Evolutionary conservation across 1,139 yeast genomes (phyloP).

Genomic region (Kodamaea ohmeri): DNA sequence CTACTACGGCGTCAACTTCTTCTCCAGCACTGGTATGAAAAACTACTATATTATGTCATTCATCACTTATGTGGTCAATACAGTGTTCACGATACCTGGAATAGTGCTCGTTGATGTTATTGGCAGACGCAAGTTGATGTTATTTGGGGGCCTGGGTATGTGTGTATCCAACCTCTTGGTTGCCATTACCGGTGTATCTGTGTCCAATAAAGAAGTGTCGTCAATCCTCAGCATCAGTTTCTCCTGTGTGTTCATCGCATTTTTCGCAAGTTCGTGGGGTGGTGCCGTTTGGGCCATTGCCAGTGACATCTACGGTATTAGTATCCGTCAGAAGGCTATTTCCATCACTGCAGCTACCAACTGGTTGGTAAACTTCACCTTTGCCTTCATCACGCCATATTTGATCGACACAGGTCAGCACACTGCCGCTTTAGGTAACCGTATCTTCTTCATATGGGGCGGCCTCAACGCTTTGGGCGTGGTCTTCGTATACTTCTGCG

Average conservation of each 20-base stretch:
- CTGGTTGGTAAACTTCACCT: conserved; percentile 73
- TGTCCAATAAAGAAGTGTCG: conserved; percentile 35
- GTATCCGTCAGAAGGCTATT: conserved; percentile 73
- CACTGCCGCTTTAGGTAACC: conserved; percentile 61
- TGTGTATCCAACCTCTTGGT: conserved; percentile 57
- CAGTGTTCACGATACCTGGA: conserved; percentile 68
- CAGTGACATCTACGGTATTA: conserved; percentile 71
- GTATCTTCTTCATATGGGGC: conserved; percentile 76
- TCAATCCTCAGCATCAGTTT: conserved; percentile 47
- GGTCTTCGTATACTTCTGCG: conserved; percentile 38
- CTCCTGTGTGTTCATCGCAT: conserved; percentile 67
- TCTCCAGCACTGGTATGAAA: conserved; percentile 56
- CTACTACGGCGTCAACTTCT: conserved; percentile 75
- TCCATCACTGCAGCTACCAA: conserved; percentile 71
- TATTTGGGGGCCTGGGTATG: conserved; percentile 68
- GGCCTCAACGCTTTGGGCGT: conserved; percentile 56
- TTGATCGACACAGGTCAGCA: conserved; percentile 62
- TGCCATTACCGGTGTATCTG: conserved; percentile 62
- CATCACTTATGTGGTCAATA: conserved; percentile 70
- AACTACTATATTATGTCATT: conserved; percentile 66
- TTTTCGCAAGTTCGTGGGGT: conserved; percentile 80
- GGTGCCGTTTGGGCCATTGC: conserved; percentile 76
- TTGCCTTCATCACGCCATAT: conserved; percentile 71
- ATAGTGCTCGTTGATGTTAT: conserved; percentile 62
- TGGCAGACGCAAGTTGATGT: conserved; percentile 61